Conservation (phyloP, 2,329 filamentous ascomycete species). For the Cytospora schulzeri region DNA sequence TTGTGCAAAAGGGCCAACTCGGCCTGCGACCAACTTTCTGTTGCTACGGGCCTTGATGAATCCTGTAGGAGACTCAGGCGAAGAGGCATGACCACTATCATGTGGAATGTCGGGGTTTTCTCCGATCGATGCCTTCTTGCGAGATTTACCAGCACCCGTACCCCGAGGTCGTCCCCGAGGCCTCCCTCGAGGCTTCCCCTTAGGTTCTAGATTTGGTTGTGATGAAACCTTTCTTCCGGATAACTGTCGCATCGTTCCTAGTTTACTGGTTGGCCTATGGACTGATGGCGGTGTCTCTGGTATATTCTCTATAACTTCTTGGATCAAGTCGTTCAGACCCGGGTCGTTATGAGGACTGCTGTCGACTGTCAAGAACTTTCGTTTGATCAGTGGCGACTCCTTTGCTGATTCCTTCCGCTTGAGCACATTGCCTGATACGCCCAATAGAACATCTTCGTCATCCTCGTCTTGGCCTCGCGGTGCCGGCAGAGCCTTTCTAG, state of each 20-base stretch:
- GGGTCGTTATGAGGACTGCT: slow-evolving; percentile 23
- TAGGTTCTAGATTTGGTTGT: background rate
- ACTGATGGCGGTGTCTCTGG: slow-evolving; percentile 15
- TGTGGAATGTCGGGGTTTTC: background rate
- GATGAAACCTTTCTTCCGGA: background rate
- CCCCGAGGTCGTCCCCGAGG: background rate
- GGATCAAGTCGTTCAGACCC: slow-evolving; percentile 20
- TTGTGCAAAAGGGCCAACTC: background rate
- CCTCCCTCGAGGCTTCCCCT: background rate
- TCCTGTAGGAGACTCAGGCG: background rate
- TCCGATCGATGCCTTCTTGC: background rate
- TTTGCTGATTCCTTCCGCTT: background rate
- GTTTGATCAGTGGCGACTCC: slow-evolving; percentile 22
- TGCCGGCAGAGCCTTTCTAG: slow-evolving; percentile 26
- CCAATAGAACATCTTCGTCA: slow-evolving; percentile 38
- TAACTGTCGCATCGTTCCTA: background rate
- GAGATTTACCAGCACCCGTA: background rate
- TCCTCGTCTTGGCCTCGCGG: slow-evolving; percentile 30
- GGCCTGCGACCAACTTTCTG: background rate
- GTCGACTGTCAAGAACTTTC: slow-evolving; percentile 19
- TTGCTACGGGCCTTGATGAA: background rate
- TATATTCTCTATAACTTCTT: slow-evolving; percentile 24
- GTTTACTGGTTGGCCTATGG: slow-evolving; percentile 1
- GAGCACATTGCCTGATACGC: slow-evolving; percentile 6
- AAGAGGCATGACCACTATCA: background rate